Evolutionary conservation across 2,329 filamentous ascomycete species (phyloP), one percentile per base, ranked within the genome.

Genomic region (Chrysoporthe cubensis): DNA sequence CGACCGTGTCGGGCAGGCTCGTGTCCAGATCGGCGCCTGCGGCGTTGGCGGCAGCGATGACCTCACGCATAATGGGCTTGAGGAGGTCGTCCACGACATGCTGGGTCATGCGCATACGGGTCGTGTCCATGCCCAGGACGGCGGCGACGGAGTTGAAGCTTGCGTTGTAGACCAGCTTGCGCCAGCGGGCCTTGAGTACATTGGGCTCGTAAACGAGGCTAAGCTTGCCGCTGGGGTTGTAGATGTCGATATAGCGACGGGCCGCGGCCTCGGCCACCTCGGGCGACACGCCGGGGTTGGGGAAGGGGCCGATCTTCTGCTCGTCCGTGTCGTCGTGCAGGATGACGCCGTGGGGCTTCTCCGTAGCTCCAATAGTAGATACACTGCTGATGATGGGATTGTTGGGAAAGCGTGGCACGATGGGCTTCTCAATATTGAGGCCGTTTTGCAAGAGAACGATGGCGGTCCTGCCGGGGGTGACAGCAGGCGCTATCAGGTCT

Each of bases 81-180:
- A 60, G 2, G 13, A 65, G 58, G 7, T 60, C 63, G 32, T 43
- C 50, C 42, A 43, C 40, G 2, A 7, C 2, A 43, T 18, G 42
- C 46, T 57, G 59, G 42, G 56, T 32, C 60, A 46, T 16, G 40
- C n/a, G 46, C 34, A 46, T 65, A 42, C 43, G 58, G 54, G 9
- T 92, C 77, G 75, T 92, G 90, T 32, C 78, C 76, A 64, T 87
- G 85, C 88, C 88, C 1, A 85, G 87, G 0, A 93, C 82, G 8
- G 92, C 89, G 1, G 90, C 88, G 0, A 87, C 89, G 0, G 90
- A 90, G 78, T 93, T 93, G 84, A 92, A 91, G 63, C 88, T 87
- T 0, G 90, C 88, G 76, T 93, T 93, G 81, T 92, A 92, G 73
- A 88, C 90, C 70, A 92, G 86, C 78, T 93, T 93, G 77, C 92